These are phyloP conservation scores for Xylaria sp. DNA, from an alignment of 2,329 filamentous ascomycete species.

Conservation along the genomic window DNA sequence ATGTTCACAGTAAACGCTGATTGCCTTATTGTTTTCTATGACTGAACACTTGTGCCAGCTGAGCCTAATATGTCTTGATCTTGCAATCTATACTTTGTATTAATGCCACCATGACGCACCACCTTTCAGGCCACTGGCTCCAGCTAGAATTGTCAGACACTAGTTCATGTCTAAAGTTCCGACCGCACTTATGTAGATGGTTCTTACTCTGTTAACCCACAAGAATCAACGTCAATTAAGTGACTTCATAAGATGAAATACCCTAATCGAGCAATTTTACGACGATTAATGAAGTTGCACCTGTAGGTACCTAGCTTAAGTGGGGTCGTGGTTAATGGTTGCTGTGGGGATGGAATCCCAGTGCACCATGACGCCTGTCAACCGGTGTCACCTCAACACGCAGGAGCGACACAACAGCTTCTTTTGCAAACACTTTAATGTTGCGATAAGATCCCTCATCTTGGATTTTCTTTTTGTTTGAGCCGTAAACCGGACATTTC, in stretches of 20 bases:
- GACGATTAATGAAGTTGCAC: neutral
- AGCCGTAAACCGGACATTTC: neutral
- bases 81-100: neutral
- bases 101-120: neutral
- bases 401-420: neutral
- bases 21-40: neutral
- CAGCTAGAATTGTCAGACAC: neutral
- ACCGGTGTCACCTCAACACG: neutral
- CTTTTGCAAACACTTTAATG: neutral
- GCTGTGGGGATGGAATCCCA: slow-evolving; percentile 29
- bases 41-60: neutral
- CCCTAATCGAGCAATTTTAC: neutral
- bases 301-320: neutral
- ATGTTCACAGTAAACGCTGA: neutral
- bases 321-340: slow-evolving; percentile 24
- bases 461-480: neutral
- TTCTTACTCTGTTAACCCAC: no score
- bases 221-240: neutral
- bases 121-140: neutral
- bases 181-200: neutral
- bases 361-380: slow-evolving; percentile 2
- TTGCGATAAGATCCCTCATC: neutral
- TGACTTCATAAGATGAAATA: no score
- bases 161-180: neutral
- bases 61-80: neutral